Evolutionary conservation across 768 basidiomycete species (phyloP), one percentile per base, ranked within the genome.

Genomic region (Krasilnikovozyma curviuscula): DNA sequence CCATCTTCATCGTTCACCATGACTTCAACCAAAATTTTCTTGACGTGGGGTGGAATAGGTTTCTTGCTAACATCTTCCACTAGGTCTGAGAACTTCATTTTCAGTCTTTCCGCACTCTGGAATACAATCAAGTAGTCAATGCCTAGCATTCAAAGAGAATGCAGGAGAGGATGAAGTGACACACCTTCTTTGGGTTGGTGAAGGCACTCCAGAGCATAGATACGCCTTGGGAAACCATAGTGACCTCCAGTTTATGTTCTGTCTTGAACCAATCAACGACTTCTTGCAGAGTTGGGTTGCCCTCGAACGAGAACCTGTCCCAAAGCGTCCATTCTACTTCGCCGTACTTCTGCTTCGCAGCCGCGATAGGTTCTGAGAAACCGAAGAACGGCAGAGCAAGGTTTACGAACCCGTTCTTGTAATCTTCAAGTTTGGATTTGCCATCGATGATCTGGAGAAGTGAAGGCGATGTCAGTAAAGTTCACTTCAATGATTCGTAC

Each of bases 351-450:
- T 76, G 71, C 70, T 91, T 95, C 53, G 73, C 59, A 18, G 88
- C 85, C 3, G 77, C 78, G 54, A 97, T 83, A 10, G 93, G 93
- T 59, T 98, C 93, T 2, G 89, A 95, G 71, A 97, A 98, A 24
- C 85, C 93, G 61, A 97, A 97, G 78, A 97, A 97, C 1, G 93
- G 93, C 46, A 98, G 67, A 3, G 93, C 93, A 46, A 98, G 73
- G 66, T 98, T 98, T 59, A 97, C 75, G 65, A 98, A 98, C 32
- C 89, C 91, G 59, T 98, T 98, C 74, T 93, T 95, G 74, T 84
- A 98, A 40, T 81, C 74, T 56, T 97, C 93, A 13, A 97, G 69
- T 61, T 84, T 81, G 60, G 70, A 77, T 74, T 97, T 97, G 53
- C 81, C 80, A 62, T 95, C 93, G 56, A 98, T 89, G 62, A 97